phyloP scores from a whole-genome alignment of 1,139 yeast genomes.

The Entelexis paramagnoliae region DNA sequence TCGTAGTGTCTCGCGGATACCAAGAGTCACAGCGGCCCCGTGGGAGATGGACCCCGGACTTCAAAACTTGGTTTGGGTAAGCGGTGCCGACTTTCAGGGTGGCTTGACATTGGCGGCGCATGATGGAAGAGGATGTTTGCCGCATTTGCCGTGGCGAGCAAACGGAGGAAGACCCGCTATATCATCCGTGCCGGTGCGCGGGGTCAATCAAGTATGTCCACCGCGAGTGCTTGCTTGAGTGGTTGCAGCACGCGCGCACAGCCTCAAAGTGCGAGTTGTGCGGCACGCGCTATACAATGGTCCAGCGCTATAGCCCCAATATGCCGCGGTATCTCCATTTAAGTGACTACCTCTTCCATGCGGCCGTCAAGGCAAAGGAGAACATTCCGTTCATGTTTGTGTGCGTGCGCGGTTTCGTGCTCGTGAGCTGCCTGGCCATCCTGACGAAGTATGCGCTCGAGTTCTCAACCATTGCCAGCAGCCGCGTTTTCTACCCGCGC shows the following conservation, averaged over 20 bases:
- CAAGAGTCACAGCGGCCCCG: neutral
- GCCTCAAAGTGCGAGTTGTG: slow-evolving; percentile 80
- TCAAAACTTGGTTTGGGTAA: neutral
- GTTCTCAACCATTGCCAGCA: slow-evolving; percentile 1
- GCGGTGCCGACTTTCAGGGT: neutral
- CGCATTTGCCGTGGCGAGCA: slow-evolving; percentile 92
- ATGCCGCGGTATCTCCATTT: slow-evolving; percentile 7
- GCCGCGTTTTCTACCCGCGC: neutral
- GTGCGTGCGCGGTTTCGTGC: slow-evolving; percentile 7
- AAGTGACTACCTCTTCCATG: slow-evolving; percentile 4
- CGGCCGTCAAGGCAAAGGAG: neutral
- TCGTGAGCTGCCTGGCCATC: slow-evolving; percentile 13
- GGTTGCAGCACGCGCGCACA: slow-evolving; percentile 63
- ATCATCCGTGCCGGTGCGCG: slow-evolving; percentile 86
- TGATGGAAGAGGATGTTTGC: slow-evolving; percentile 36
- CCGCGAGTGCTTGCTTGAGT: slow-evolving; percentile 80
- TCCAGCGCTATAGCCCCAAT: slow-evolving; percentile 25
- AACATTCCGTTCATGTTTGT: slow-evolving; percentile 1
- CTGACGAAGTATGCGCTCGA: slow-evolving; percentile 11
- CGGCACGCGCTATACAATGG: slow-evolving; percentile 60
- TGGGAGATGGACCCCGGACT: neutral
- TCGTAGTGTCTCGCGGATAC: neutral
- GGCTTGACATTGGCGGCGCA: neutral
- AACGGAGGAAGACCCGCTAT: slow-evolving; percentile 66
- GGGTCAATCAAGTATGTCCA: slow-evolving; percentile 92